These are phyloP conservation scores for Prototheca wickerhamii DNA, from an alignment of 163 green algal genomes.

Conservation along the genomic window DNA sequence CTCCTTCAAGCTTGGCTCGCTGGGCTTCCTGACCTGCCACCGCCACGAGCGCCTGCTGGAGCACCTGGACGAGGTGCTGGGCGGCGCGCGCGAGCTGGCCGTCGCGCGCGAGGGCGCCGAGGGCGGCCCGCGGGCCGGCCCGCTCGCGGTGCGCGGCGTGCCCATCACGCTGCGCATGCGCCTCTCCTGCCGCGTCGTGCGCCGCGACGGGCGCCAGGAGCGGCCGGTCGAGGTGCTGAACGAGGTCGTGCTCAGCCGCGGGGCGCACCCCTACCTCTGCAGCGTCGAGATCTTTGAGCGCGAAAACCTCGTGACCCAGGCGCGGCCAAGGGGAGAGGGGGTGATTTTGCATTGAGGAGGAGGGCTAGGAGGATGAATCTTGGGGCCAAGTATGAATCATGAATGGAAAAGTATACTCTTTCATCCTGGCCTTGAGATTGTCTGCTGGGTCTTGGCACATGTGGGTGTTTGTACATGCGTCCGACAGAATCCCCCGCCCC, in stretches of 20 bases:
- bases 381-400: no score
- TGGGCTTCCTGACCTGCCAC: conserved; percentile 65
- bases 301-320: conserved; percentile 67
- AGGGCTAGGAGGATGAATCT: no score
- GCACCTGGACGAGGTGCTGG: not conserved
- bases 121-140: conserved; percentile 27
- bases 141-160: conserved; percentile 32
- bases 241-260: conserved; percentile 36
- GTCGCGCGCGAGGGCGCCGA: conserved; percentile 46
- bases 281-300: conserved; percentile 87
- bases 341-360: not conserved
- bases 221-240: not conserved
- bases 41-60: not conserved
- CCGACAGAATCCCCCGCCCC: no score
- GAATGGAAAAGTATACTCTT: no score
- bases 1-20: conserved; percentile 69
- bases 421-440: no score
- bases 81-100: conserved; percentile 29
- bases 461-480: no score
- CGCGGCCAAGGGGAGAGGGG: not conserved
- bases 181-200: conserved; percentile 59
- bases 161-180: conserved; percentile 71
- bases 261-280: conserved; percentile 65
- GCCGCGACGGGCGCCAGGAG: not conserved
- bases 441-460: not conserved